phyloP scores from a whole-genome alignment of 352 stramenopile genomes.

The Globisporangium splendens region DNA sequence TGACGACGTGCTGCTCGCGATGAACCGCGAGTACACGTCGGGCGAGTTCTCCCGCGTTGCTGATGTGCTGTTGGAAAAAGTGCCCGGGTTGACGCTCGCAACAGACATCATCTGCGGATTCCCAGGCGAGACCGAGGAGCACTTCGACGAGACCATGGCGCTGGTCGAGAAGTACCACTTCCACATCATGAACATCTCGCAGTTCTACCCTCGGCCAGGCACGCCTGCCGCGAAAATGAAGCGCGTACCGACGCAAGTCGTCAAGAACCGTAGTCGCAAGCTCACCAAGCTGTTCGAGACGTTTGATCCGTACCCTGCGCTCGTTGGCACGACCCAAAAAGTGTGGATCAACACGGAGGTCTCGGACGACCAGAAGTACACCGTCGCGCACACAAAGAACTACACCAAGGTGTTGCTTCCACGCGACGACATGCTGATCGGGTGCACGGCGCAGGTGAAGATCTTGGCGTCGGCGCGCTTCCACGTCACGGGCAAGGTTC shows the following conservation, averaged over 20 bases:
- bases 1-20: slow-evolving; percentile 82
- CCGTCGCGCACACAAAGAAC: slow-evolving; percentile 88
- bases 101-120: slow-evolving; percentile 95
- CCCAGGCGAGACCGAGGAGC: slow-evolving; percentile 81
- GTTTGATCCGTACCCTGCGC: slow-evolving; percentile 71
- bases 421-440: slow-evolving; percentile 70
- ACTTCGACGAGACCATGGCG: slow-evolving; percentile 88
- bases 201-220: slow-evolving; percentile 91
- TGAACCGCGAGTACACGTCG: slow-evolving; percentile 91
- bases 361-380: slow-evolving; percentile 71
- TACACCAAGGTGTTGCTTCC: slow-evolving; percentile 91
- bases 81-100: slow-evolving; percentile 81
- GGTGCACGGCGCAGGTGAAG: slow-evolving; percentile 61
- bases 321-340: slow-evolving; percentile 59
- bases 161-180: slow-evolving; percentile 88
- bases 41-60: slow-evolving; percentile 74
- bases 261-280: slow-evolving; percentile 86
- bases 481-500: slow-evolving; percentile 64
- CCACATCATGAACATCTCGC: slow-evolving; percentile 91
- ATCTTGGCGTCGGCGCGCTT: slow-evolving; percentile 60
- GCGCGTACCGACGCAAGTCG: slow-evolving; percentile 78
- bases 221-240: slow-evolving; percentile 90
- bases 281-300: slow-evolving; percentile 86
- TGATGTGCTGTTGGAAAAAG: slow-evolving; percentile 70
- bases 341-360: slow-evolving; percentile 86